Evolutionary conservation across 2,329 filamentous ascomycete species (phyloP).

Genomic region (Fusarium nurragi): DNA sequence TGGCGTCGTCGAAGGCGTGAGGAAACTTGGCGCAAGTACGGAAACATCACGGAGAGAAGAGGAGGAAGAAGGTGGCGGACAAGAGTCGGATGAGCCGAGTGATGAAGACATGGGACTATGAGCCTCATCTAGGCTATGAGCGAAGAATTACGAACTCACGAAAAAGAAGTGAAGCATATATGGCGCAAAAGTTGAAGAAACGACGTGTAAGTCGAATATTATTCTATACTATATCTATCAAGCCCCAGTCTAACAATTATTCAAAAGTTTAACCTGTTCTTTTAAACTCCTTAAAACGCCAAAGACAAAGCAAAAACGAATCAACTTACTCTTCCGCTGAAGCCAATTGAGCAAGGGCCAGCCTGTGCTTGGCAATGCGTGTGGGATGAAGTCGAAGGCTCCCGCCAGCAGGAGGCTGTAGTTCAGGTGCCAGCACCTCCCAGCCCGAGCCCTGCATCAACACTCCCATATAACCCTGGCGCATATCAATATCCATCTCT

Average conservation of each 20-base stretch:
- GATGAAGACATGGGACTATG: constrained; percentile 63
- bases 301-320: background rate
- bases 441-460: constrained; percentile 4
- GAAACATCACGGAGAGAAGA: constrained; percentile 82
- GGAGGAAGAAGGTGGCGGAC: constrained; percentile 72
- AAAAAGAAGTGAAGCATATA: background rate
- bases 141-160: background rate
- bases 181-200: background rate
- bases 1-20: constrained; percentile 86
- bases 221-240: background rate
- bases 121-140: constrained; percentile 11
- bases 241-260: constrained; percentile 12
- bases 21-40: constrained; percentile 82
- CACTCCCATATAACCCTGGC: constrained; percentile 6
- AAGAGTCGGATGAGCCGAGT: constrained; percentile 68
- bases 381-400: constrained; percentile 32
- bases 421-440: constrained; percentile 6
- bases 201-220: constrained; percentile 28
- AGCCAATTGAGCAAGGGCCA: constrained; percentile 6
- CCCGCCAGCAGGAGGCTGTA: constrained; percentile 22
- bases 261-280: constrained; percentile 2
- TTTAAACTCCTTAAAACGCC: background rate
- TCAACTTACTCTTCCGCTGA: background rate
- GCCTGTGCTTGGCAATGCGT: constrained; percentile 26
- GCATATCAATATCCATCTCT: constrained; percentile 11